Evolutionary conservation across 148 eudicot genomes (phyloP).

Genomic region (Simmondsia chinensis): DNA sequence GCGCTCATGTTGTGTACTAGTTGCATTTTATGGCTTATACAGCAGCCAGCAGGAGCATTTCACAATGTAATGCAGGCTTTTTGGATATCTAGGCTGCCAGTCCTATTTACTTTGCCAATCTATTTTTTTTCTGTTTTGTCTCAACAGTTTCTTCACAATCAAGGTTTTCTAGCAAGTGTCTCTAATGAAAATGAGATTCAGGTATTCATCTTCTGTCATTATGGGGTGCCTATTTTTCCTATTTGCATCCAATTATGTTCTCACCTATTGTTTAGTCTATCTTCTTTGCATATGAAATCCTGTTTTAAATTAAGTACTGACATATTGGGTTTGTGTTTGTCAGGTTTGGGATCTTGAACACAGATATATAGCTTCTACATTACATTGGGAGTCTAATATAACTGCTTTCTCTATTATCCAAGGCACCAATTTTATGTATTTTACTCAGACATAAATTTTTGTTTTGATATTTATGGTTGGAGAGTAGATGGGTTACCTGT

Average conservation of each 20-base stretch:
- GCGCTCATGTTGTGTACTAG: not conserved
- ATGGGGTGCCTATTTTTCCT: not conserved
- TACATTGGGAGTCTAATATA: slow-evolving; percentile 83
- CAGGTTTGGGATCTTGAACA: slow-evolving; percentile 94
- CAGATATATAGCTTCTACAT: slow-evolving; percentile 50
- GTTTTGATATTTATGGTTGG: not conserved
- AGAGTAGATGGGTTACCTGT: not conserved
- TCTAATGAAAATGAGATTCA: slow-evolving; percentile 82
- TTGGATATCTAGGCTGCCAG: not conserved
- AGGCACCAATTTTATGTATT: slow-evolving; percentile 76
- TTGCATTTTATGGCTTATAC: slow-evolving; percentile 1
- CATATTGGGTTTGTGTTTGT: slow-evolving; percentile 9
- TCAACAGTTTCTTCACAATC: slow-evolving; percentile 83
- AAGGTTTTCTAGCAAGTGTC: slow-evolving; percentile 71
- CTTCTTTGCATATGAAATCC: not conserved
- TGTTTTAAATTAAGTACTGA: slow-evolving; percentile 3
- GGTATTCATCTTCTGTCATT: slow-evolving; percentile 33
- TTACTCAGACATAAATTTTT: slow-evolving; percentile 1
- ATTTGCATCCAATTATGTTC: not conserved
- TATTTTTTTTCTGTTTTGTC: slow-evolving; percentile 1
- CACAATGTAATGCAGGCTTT: not conserved
- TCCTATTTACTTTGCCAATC: slow-evolving; percentile 5
- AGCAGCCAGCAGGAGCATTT: not conserved
- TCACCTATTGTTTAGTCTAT: not conserved
- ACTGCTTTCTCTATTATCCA: slow-evolving; percentile 71